These are phyloP conservation scores for Colletotrichum caudatum DNA, from an alignment of 2,329 filamentous ascomycete species.

Conservation along the genomic window DNA sequence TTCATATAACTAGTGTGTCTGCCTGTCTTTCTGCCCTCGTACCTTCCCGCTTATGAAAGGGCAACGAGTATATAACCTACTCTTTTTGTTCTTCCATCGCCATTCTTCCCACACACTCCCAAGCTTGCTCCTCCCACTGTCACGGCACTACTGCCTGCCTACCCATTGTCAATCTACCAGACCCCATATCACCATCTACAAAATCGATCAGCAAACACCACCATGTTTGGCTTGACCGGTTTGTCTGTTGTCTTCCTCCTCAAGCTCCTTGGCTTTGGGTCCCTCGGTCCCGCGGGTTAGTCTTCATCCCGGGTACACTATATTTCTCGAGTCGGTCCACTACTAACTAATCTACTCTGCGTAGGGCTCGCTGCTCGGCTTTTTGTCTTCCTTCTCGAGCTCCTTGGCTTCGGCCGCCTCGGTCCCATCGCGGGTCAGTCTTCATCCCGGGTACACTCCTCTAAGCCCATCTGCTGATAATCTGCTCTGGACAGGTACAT, in stretches of 20 bases:
- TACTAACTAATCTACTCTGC: not conserved
- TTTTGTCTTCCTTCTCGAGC: not conserved
- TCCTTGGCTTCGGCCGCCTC: not conserved
- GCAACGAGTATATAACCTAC: not conserved
- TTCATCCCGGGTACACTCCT: not conserved
- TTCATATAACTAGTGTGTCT: too few species aligned
- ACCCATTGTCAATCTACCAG: not conserved
- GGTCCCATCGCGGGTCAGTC: not conserved
- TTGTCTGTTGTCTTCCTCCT: not conserved
- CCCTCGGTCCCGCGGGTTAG: not conserved
- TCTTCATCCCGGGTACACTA: not conserved
- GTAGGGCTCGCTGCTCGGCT: too few species aligned
- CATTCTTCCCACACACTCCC: not conserved
- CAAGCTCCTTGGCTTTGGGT: not conserved
- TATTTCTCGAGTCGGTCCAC: not conserved
- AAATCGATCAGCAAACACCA: not conserved
- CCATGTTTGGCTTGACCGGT: not conserved
- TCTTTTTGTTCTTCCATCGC: not conserved
- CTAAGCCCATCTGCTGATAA: not conserved
- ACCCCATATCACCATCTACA: not conserved
- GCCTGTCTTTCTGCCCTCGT: not conserved
- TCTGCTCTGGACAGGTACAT: not conserved
- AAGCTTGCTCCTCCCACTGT: not conserved
- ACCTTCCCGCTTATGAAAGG: not conserved
- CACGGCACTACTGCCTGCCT: not conserved